These are phyloP conservation scores for Camellia japonica DNA, from an alignment of 148 eudicot genomes.

Conservation along the genomic window DNA sequence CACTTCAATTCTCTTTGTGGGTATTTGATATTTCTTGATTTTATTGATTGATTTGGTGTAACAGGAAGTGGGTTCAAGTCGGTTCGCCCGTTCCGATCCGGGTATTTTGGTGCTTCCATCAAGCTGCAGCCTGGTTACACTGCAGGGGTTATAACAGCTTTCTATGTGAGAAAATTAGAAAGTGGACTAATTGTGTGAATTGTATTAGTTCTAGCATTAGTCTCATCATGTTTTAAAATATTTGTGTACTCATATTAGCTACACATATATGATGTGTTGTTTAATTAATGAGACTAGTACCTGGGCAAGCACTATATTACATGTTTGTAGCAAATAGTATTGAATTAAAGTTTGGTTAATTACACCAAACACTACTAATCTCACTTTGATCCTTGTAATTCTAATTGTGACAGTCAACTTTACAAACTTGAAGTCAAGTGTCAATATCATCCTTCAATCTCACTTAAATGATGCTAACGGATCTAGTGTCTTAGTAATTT, in stretches of 20 bases:
- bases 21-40: background rate
- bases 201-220: background rate
- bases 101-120: constrained; percentile 81
- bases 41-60: background rate
- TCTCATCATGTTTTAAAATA: background rate
- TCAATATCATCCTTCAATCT: no score
- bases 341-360: no score
- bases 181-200: background rate
- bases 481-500: no score
- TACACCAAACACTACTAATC: no score
- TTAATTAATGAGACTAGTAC: background rate
- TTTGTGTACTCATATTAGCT: background rate
- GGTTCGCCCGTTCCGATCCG: constrained; percentile 72
- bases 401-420: no score
- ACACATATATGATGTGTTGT: background rate
- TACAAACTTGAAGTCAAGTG: no score
- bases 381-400: no score
- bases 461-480: no score
- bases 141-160: constrained; percentile 92
- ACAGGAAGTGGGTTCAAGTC: constrained; percentile 98
- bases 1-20: background rate
- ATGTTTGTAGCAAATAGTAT: no score
- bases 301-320: background rate
- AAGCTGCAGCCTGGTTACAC: constrained; percentile 91
- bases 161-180: constrained; percentile 56